Conservation (phyloP, 2,329 filamentous ascomycete species). For the Fusarium sp. region DNA sequence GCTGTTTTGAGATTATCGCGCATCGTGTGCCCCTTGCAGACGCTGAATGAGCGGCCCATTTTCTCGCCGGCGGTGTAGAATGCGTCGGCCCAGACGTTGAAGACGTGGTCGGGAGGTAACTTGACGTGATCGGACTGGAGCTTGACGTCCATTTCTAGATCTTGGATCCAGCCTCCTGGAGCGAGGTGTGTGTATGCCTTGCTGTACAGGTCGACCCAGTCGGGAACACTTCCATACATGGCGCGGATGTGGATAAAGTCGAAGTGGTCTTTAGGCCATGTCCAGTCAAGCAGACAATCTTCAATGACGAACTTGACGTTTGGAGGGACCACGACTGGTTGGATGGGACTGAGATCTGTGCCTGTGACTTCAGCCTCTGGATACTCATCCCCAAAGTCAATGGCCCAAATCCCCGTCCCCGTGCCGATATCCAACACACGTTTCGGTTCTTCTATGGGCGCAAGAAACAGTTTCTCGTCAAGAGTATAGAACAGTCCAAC, state of each 20-base stretch:
- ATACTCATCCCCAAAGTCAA: slow-evolving; percentile 45
- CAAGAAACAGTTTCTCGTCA: slow-evolving; percentile 37
- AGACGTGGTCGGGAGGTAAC: slow-evolving; percentile 33
- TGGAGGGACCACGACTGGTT: slow-evolving; percentile 44
- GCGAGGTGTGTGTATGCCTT: slow-evolving; percentile 61
- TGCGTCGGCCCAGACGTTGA: slow-evolving; percentile 42
- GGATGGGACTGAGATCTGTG: slow-evolving; percentile 49
- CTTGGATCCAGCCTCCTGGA: slow-evolving; percentile 47
- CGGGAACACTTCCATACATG: slow-evolving; percentile 64
- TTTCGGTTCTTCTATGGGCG: slow-evolving; percentile 34
- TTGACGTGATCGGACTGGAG: slow-evolving; percentile 26
- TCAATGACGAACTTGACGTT: slow-evolving; percentile 49
- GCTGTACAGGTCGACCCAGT: slow-evolving; percentile 64
- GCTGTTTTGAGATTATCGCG: slow-evolving; percentile 37
- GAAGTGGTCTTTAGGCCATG: slow-evolving; percentile 53
- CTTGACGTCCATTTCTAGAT: slow-evolving; percentile 40
- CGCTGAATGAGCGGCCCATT: slow-evolving; percentile 42
- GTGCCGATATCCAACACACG: slow-evolving; percentile 61
- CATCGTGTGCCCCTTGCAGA: slow-evolving; percentile 30
- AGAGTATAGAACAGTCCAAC: slow-evolving; percentile 38
- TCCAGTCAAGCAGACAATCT: slow-evolving; percentile 54
- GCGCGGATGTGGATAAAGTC: slow-evolving; percentile 68
- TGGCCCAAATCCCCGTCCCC: slow-evolving; percentile 66
- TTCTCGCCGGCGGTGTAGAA: slow-evolving; percentile 42
- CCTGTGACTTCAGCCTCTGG: slow-evolving; percentile 45